Conservation (phyloP, 768 basidiomycete species). For the Scleroderma bovista region DNA sequence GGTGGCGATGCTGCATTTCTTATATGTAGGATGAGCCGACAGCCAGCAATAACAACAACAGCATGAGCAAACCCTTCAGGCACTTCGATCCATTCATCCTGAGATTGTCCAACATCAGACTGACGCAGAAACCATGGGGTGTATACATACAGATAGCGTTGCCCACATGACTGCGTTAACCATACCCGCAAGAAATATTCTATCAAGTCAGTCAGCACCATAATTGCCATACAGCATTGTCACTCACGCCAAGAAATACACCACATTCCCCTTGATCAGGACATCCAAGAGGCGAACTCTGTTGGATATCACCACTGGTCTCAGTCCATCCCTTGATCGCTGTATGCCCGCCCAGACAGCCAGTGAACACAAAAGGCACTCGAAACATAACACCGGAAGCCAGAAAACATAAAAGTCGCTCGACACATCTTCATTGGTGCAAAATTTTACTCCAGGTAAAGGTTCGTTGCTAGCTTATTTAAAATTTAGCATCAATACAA, state of each 20-base stretch:
- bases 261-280: conserved; percentile 2
- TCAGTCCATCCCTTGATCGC: conserved; percentile 28
- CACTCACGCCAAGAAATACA: conserved; percentile 4
- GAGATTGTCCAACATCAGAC: neutral
- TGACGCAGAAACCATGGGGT: neutral
- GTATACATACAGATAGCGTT: neutral
- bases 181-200: neutral
- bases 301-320: neutral
- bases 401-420: conserved; percentile 49
- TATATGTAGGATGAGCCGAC: conserved; percentile 4
- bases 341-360: conserved; percentile 46
- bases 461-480: conserved; percentile 9
- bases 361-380: conserved; percentile 45
- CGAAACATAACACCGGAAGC: conserved; percentile 54
- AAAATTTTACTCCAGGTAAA: conserved; percentile 31
- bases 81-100: conserved; percentile 3
- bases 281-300: conserved; percentile 15
- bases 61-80: conserved; percentile 4
- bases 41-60: neutral
- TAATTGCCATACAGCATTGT: neutral
- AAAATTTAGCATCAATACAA: neutral
- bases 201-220: neutral
- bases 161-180: conserved; percentile 4
- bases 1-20: neutral
- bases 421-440: conserved; percentile 36